These are phyloP conservation scores for Acanthochlamys bracteata DNA, from an alignment of 106 monocot species.

Conservation along the genomic window DNA sequence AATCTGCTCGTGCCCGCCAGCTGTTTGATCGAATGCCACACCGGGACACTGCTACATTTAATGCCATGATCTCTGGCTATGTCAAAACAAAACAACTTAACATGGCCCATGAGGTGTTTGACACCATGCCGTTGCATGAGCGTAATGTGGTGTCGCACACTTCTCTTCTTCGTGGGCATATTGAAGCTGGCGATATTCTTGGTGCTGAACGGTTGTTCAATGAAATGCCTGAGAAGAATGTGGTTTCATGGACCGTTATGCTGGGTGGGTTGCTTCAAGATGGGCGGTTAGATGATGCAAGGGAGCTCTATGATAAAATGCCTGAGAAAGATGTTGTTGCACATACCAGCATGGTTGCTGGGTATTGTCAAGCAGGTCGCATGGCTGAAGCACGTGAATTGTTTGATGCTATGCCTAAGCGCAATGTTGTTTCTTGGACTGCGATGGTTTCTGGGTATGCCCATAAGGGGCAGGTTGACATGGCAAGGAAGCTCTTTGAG, in stretches of 20 bases:
- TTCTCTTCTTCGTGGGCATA: conserved; percentile 49
- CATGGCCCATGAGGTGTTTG: conserved; percentile 31
- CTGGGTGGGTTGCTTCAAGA: conserved; percentile 40
- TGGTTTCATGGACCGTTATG: conserved; percentile 81
- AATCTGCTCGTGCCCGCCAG: conserved; percentile 21
- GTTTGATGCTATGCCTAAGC: conserved; percentile 61
- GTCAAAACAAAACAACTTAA: conserved; percentile 13
- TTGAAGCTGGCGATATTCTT: conserved; percentile 18
- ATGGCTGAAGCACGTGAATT: conserved; percentile 47
- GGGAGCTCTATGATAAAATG: conserved; percentile 46
- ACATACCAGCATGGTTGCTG: conserved; percentile 59
- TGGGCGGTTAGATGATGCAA: conserved; percentile 51
- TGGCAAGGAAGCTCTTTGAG: conserved; percentile 82
- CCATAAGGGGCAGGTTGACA: conserved; percentile 41
- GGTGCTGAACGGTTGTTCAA: conserved; percentile 50
- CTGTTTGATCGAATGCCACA: conserved; percentile 38
- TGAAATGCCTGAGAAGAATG: conserved; percentile 64
- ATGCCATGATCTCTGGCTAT: conserved; percentile 53
- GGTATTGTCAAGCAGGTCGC: conserved; percentile 46
- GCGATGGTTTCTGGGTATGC: conserved; percentile 66
- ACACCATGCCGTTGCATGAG: conserved; percentile 37
- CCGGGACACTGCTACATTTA: conserved; percentile 35
- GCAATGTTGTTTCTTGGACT: conserved; percentile 81
- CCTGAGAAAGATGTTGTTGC: conserved; percentile 68
- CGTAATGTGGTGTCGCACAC: conserved; percentile 72